Conservation (phyloP, 768 basidiomycete genomes). For the Collybia mongolica region DNA sequence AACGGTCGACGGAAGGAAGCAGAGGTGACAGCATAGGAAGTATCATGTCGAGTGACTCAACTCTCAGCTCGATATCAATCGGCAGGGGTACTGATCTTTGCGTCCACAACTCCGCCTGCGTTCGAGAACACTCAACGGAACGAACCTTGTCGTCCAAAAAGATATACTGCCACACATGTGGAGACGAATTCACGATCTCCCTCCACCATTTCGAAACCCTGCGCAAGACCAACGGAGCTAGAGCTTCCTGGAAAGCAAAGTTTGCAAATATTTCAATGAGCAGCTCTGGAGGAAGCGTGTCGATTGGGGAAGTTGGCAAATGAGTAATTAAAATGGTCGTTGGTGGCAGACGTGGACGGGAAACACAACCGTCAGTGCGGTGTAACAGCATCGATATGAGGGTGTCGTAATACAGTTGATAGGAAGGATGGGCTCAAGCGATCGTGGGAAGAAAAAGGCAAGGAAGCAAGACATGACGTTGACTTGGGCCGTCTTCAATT, state of each 20-base stretch:
- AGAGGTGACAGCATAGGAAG: slow-evolving; percentile 66
- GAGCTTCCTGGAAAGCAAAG: slow-evolving; percentile 39
- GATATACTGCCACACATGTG: slow-evolving; percentile 61
- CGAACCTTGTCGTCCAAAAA: slow-evolving; percentile 43
- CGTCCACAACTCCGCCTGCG: slow-evolving; percentile 55
- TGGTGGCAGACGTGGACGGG: too few relatives aligned
- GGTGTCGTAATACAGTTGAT: too few relatives aligned
- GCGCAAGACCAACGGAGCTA: slow-evolving; percentile 47
- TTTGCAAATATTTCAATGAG: slow-evolving; percentile 60
- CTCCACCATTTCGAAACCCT: slow-evolving; percentile 62
- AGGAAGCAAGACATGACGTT: not conserved
- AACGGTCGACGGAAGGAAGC: slow-evolving; percentile 54
- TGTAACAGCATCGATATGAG: too few relatives aligned
- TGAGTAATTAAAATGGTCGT: too few relatives aligned
- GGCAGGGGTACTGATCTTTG: slow-evolving; percentile 50
- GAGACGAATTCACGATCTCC: slow-evolving; percentile 49
- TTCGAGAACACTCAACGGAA: slow-evolving; percentile 34
- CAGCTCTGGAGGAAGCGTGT: slow-evolving; percentile 55
- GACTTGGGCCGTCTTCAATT: too few relatives aligned
- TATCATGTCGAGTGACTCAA: slow-evolving; percentile 46
- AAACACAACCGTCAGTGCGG: too few relatives aligned
- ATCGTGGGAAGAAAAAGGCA: not conserved
- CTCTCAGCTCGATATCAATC: slow-evolving; percentile 52
- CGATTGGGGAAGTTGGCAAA: slow-evolving; percentile 17
- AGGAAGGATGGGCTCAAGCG: too few relatives aligned